Evolutionary conservation across 78 protist species (phyloP).

Genomic region (Bodo saltans): DNA sequence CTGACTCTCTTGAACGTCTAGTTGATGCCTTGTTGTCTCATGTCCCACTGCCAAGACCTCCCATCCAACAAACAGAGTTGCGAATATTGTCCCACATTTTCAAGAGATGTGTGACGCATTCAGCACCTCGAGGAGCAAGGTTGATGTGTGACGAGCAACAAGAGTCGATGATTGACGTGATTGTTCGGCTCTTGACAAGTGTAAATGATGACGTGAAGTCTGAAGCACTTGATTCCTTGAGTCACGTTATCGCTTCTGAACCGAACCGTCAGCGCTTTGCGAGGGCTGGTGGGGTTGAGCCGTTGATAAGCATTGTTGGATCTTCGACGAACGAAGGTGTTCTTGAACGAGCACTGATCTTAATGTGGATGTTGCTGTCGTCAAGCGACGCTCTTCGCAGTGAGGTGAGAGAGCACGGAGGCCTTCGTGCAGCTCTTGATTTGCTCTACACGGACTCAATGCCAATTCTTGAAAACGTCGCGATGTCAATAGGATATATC

Average conservation of each 20-base stretch:
- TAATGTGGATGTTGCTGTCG: not conserved
- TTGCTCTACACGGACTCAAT: conserved; percentile 6
- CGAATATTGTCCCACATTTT: too few relatives aligned
- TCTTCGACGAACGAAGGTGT: not conserved
- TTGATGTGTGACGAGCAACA: too few relatives aligned
- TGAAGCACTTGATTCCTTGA: not conserved
- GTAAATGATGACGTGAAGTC: conserved; percentile 35
- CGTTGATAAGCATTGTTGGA: conserved; percentile 8
- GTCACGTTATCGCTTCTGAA: not conserved
- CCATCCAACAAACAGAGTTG: too few relatives aligned
- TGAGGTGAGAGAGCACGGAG: conserved; percentile 9
- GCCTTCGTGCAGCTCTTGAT: conserved; percentile 17
- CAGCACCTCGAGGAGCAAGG: too few relatives aligned
- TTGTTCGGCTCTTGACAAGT: not conserved
- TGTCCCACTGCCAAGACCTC: too few relatives aligned
- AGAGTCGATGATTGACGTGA: too few relatives aligned
- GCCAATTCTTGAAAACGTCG: conserved; percentile 26
- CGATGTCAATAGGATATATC: conserved; percentile 31
- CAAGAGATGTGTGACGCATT: too few relatives aligned
- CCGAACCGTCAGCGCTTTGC: not conserved
- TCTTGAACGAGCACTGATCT: conserved; percentile 29
- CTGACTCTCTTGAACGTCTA: too few relatives aligned
- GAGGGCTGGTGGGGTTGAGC: not conserved
- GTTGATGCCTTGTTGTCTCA: too few relatives aligned
- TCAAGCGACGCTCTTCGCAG: not conserved